Percentiles rank a stretch among this genome's conserved stretches.
Evolutionary conservation across 768 basidiomycete species (phyloP).

Genomic region (Glaciozyma antarctica): DNA sequence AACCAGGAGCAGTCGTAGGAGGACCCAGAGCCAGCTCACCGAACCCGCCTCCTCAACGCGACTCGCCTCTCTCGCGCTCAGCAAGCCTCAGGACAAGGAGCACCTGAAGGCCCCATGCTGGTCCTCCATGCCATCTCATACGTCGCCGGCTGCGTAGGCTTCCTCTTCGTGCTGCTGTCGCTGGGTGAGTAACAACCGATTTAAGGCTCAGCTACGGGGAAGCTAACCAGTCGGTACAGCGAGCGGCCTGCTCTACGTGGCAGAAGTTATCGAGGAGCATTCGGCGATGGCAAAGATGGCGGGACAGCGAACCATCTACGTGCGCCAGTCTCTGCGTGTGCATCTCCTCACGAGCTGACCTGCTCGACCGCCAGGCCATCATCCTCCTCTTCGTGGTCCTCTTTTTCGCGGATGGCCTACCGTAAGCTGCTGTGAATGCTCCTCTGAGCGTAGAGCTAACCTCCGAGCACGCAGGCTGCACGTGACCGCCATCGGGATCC

Average conservation of each 20-base stretch:
- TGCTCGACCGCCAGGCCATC: slow-evolving; percentile 50
- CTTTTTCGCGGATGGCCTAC: slow-evolving; percentile 69
- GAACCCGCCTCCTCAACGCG: too few relatives aligned
- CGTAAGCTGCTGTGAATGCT: slow-evolving; percentile 37
- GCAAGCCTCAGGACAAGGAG: too few relatives aligned
- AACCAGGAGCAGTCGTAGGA: too few relatives aligned
- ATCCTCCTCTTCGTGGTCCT: slow-evolving; percentile 67
- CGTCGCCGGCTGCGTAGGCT: slow-evolving; percentile 38
- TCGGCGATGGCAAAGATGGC: slow-evolving; percentile 67
- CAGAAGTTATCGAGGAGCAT: slow-evolving; percentile 88
- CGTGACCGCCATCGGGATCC: slow-evolving; percentile 66
- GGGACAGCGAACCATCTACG: slow-evolving; percentile 60
- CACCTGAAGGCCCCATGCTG: too few relatives aligned
- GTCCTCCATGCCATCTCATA: background rate
- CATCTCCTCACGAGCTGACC: background rate
- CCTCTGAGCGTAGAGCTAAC: background rate
- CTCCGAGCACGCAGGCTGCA: slow-evolving; percentile 26
- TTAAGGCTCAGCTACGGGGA: background rate
- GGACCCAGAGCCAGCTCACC: too few relatives aligned
- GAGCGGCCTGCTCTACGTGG: slow-evolving; percentile 71
- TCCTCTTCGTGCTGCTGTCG: slow-evolving; percentile 83
- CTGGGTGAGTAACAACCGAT: slow-evolving; percentile 52
- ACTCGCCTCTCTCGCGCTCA: too few relatives aligned
- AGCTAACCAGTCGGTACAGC: slow-evolving; percentile 47
- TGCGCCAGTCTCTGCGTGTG: background rate